Conservation (phyloP, 495 filamentous ascomycete species). For the Cudoniella acicularis region DNA sequence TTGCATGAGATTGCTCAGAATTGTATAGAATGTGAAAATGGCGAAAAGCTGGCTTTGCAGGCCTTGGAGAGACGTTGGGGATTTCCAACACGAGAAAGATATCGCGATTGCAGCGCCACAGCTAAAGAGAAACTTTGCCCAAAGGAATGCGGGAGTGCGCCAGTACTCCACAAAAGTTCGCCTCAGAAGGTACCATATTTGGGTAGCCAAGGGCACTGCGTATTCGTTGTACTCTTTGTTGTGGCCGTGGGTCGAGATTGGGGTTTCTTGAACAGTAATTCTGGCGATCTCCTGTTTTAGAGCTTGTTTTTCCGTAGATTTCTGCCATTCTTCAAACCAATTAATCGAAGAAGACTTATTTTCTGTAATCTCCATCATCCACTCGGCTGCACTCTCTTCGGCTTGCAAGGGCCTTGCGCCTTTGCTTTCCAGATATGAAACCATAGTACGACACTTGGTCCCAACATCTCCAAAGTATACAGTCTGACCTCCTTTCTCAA, state of each 20-base stretch:
- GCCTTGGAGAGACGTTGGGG: conserved; percentile 65
- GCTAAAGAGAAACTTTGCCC: conserved; percentile 76
- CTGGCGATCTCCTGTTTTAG: conserved; percentile 55
- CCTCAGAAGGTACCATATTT: conserved; percentile 51
- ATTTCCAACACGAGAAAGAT: conserved; percentile 78
- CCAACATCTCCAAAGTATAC: conserved; percentile 79
- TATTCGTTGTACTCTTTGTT: conserved; percentile 45
- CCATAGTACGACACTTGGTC: conserved; percentile 53
- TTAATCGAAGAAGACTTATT: conserved; percentile 75
- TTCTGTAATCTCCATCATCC: conserved; percentile 82
- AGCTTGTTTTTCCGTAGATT: conserved; percentile 47
- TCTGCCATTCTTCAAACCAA: conserved; percentile 68
- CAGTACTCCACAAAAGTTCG: conserved; percentile 57
- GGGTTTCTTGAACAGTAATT: conserved; percentile 50
- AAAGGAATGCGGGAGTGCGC: conserved; percentile 66
- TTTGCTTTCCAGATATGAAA: conserved; percentile 64
- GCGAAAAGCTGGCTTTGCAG: conserved; percentile 82
- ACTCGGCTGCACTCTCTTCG: conserved; percentile 65
- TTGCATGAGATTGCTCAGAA: conserved; percentile 69
- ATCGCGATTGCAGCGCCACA: conserved; percentile 81
- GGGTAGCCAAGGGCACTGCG: conserved; percentile 54
- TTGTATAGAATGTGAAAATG: conserved; percentile 70
- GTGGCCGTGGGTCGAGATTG: conserved; percentile 29
- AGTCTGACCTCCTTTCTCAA: conserved; percentile 61
- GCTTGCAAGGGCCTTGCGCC: conserved; percentile 55